These are phyloP conservation scores for Petunia hybrid DNA, from an alignment of 305 asterid genomes.

Conservation along the genomic window DNA sequence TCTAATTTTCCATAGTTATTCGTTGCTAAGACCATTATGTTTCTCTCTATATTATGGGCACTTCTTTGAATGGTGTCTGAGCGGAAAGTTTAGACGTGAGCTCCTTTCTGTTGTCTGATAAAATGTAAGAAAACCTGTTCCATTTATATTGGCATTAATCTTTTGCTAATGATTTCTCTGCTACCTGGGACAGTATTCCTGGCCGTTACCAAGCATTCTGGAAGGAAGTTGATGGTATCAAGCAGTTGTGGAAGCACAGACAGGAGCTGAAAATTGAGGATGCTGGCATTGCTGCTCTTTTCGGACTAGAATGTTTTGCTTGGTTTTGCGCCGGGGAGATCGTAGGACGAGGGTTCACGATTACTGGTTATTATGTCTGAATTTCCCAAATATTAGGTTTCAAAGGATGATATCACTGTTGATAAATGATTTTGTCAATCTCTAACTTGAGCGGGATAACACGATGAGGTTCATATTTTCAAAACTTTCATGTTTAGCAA, in stretches of 20 bases:
- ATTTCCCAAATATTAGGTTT: conserved; percentile 22
- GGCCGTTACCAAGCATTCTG: conserved; percentile 69
- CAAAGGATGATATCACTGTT: conserved; percentile 17
- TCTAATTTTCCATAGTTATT: background rate
- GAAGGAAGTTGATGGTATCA: conserved; percentile 77
- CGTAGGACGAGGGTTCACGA: conserved; percentile 76
- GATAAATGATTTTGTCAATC: background rate
- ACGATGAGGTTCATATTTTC: background rate
- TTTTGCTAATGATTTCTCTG: conserved; percentile 1
- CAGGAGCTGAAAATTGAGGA: conserved; percentile 75
- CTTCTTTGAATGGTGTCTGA: background rate
- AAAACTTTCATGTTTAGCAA: background rate
- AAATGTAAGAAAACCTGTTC: background rate
- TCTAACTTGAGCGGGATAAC: background rate
- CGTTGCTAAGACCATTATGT: background rate
- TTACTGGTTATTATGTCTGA: conserved; percentile 84
- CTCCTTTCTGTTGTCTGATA: background rate
- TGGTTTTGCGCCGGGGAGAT: conserved; percentile 93
- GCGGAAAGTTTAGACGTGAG: background rate
- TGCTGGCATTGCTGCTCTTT: conserved; percentile 78
- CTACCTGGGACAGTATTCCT: conserved; percentile 62
- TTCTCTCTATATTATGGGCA: background rate
- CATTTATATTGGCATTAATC: background rate
- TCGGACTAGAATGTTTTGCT: conserved; percentile 78
- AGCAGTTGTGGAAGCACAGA: conserved; percentile 74